phyloP scores from a whole-genome alignment of 2,329 filamentous ascomycete genomes.

The Curvularia verruculosa region DNA sequence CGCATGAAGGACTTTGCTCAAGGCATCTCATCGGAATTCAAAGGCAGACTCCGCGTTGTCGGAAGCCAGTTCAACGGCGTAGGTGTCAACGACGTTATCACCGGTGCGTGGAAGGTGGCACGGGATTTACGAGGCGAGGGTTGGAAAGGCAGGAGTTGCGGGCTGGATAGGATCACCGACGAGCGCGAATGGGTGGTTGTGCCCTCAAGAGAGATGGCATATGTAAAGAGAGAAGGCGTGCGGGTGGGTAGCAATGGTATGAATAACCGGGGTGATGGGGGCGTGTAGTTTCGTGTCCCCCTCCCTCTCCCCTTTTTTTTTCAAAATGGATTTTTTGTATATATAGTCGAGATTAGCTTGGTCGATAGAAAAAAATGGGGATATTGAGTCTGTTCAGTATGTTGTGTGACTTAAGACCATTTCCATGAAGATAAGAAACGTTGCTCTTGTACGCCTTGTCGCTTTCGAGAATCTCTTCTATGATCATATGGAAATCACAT shows the following conservation, averaged over 20 bases:
- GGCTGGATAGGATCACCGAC: slow-evolving; percentile 31
- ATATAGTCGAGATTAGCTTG: not conserved
- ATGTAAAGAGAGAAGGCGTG: slow-evolving; percentile 11
- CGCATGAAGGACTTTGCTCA: slow-evolving; percentile 64
- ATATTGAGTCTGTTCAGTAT: not conserved
- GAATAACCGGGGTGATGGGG: slow-evolving; percentile 7
- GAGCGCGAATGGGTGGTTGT: slow-evolving; percentile 22
- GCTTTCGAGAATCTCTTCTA: not conserved
- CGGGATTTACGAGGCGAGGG: slow-evolving; percentile 44
- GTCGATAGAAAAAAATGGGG: not conserved
- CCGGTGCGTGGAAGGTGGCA: slow-evolving; percentile 62
- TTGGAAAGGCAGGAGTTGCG: slow-evolving; percentile 36
- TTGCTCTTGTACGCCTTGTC: not conserved
- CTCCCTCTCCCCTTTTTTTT: too few relatives aligned
- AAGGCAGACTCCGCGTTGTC: slow-evolving; percentile 68
- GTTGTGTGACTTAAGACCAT: not conserved
- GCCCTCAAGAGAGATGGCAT: slow-evolving; percentile 12
- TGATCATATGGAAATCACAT: not conserved
- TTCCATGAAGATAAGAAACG: not conserved
- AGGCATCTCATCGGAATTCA: slow-evolving; percentile 62
- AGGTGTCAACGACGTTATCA: slow-evolving; percentile 60
- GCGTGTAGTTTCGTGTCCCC: not conserved
- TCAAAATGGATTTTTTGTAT: not conserved
- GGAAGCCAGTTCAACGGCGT: slow-evolving; percentile 57
- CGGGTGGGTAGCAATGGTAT: not conserved